Conservation (phyloP, 768 basidiomycete genomes). For the Pisolithus sp. region DNA sequence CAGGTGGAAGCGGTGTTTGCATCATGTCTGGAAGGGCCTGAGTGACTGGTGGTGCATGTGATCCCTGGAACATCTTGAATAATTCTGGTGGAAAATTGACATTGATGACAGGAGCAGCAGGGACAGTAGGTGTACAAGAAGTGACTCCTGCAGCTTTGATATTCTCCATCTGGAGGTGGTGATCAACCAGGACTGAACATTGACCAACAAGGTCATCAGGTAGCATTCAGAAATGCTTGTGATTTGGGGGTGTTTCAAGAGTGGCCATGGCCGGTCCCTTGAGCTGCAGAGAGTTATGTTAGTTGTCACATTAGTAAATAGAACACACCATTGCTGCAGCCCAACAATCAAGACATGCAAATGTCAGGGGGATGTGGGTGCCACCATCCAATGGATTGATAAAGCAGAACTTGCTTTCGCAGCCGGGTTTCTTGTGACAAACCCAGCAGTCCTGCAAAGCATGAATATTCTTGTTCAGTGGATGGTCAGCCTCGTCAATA, state of each 20-base stretch:
- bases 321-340: neutral
- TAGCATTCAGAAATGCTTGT: neutral
- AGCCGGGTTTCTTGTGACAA: constrained; percentile 1
- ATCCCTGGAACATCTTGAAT: no score
- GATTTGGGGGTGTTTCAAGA: constrained; percentile 1
- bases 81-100: no score
- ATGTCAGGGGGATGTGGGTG: neutral
- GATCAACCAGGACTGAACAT: no score
- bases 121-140: no score
- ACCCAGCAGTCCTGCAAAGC: neutral
- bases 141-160: no score
- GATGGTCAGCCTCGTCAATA: neutral
- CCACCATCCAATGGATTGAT: neutral
- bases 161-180: no score
- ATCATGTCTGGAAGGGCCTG: no score
- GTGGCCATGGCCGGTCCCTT: no score
- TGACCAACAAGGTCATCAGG: neutral
- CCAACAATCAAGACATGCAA: neutral
- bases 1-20: no score
- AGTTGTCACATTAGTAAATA: neutral
- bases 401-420: neutral
- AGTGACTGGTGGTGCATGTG: no score
- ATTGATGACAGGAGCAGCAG: no score
- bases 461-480: constrained; percentile 1
- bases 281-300: neutral